phyloP scores from a whole-genome alignment of 192 early-diverging fungal genomes.

The Podila horticola region DNA sequence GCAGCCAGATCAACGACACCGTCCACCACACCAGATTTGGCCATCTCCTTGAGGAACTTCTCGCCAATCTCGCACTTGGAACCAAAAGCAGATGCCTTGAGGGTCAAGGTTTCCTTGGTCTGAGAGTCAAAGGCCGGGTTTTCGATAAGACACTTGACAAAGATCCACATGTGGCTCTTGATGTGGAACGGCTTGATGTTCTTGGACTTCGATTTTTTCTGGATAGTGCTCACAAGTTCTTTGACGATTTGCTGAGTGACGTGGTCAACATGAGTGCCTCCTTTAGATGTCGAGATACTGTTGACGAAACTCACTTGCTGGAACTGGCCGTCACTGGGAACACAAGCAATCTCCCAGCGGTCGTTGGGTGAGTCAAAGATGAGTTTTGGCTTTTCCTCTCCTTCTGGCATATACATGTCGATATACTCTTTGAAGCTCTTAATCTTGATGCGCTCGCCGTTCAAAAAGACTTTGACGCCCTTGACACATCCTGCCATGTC shows the following conservation, averaged over 20 bases:
- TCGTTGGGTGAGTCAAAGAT: conserved; percentile 82
- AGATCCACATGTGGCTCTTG: conserved; percentile 92
- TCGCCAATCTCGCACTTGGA: conserved; percentile 80
- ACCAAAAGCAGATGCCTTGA: conserved; percentile 79
- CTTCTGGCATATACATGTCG: conserved; percentile 73
- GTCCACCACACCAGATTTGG: conserved; percentile 88
- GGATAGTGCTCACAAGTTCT: conserved; percentile 71
- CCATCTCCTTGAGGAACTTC: conserved; percentile 86
- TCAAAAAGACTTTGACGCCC: conserved; percentile 88
- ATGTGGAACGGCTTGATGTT: conserved; percentile 84
- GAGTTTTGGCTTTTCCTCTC: conserved; percentile 55
- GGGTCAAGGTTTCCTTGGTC: conserved; percentile 96
- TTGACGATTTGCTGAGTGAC: conserved; percentile 84
- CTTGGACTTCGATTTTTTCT: conserved; percentile 78
- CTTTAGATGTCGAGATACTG: conserved; percentile 93
- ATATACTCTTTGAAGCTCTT: conserved; percentile 93
- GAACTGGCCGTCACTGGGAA: conserved; percentile 95
- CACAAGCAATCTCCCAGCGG: conserved; percentile 95
- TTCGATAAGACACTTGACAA: conserved; percentile 93
- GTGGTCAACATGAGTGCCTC: conserved; percentile 91
- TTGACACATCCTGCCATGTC: conserved; percentile 90
- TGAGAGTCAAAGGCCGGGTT: conserved; percentile 98
- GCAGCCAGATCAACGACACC: conserved; percentile 76
- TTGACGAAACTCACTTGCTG: conserved; percentile 98
- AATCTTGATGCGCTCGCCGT: conserved; percentile 84